These are phyloP conservation scores for Lactarius tabidus DNA, from an alignment of 768 basidiomycete genomes.

Conservation along the genomic window DNA sequence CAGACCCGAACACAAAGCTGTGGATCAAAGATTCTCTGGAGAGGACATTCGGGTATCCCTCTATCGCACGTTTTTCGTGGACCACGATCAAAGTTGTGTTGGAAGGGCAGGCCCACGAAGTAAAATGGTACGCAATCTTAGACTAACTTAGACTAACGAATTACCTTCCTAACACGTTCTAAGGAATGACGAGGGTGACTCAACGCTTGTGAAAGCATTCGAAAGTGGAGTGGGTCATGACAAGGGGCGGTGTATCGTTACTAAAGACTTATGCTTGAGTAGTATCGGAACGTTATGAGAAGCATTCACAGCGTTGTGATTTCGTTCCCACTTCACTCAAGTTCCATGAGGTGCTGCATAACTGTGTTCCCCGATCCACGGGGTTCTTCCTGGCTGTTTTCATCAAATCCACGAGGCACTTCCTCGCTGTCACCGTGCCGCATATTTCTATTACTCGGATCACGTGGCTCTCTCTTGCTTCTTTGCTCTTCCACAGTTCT, in stretches of 20 bases:
- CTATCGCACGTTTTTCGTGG: conserved; percentile 92
- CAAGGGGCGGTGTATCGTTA: conserved; percentile 65
- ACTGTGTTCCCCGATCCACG: background rate
- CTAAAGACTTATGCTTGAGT: conserved; percentile 68
- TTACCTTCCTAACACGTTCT: background rate
- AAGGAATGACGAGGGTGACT: conserved; percentile 85
- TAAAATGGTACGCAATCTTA: conserved; percentile 64
- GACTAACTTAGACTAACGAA: background rate
- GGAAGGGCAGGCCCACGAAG: conserved; percentile 72
- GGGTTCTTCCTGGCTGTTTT: background rate
- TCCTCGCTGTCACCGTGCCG: too few species aligned
- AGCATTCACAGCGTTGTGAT: background rate
- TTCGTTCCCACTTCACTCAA: background rate
- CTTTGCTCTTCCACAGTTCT: background rate
- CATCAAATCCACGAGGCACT: too few species aligned
- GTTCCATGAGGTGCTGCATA: background rate
- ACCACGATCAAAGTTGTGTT: conserved; percentile 83
- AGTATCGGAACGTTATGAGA: conserved; percentile 66
- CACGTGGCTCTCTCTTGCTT: background rate
- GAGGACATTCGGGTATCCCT: conserved; percentile 89
- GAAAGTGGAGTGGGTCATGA: conserved; percentile 64
- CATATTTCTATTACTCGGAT: background rate
- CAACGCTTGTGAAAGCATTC: conserved; percentile 72
- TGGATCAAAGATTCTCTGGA: conserved; percentile 78
- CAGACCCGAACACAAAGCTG: conserved; percentile 88